phyloP scores from a whole-genome alignment of 2,329 filamentous ascomycete species.

The Emmonsia crescens region DNA sequence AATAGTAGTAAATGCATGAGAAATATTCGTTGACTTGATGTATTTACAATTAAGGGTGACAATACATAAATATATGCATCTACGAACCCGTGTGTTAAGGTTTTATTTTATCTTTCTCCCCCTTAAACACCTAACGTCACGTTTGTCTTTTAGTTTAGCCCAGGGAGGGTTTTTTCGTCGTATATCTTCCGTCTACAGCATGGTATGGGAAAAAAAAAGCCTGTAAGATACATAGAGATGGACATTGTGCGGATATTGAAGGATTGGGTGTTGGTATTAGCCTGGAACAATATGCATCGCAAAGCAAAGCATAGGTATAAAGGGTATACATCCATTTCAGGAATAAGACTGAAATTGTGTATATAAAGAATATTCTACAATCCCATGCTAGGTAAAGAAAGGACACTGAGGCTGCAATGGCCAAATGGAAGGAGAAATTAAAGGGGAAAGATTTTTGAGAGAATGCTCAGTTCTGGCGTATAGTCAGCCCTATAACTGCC shows the following conservation, averaged over 20 bases:
- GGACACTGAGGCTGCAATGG: not conserved
- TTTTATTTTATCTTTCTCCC: not conserved
- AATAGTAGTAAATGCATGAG: constrained; percentile 16
- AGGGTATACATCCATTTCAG: not conserved
- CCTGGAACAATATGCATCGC: not conserved
- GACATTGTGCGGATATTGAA: not conserved
- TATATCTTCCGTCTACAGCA: not conserved
- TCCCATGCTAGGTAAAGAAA: not conserved
- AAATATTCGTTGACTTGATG: not conserved
- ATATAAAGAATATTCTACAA: not conserved
- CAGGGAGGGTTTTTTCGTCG: not conserved
- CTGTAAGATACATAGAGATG: not conserved
- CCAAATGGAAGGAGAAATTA: not conserved
- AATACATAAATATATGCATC: too few species aligned
- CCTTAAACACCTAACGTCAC: not conserved
- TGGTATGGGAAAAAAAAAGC: too few species aligned
- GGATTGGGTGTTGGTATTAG: not conserved
- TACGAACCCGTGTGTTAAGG: too few species aligned
- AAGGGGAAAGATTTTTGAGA: not conserved
- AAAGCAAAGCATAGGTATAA: not conserved
- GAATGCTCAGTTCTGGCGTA: not conserved
- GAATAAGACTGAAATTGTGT: not conserved
- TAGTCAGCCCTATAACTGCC: not conserved
- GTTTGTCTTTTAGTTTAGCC: not conserved
- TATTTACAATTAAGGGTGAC: not conserved